Evolutionary conservation across 202 grass and related monocot genomes (phyloP), one percentile per base, ranked within the genome.

Genomic region (Sporobolus alterniflorus): DNA sequence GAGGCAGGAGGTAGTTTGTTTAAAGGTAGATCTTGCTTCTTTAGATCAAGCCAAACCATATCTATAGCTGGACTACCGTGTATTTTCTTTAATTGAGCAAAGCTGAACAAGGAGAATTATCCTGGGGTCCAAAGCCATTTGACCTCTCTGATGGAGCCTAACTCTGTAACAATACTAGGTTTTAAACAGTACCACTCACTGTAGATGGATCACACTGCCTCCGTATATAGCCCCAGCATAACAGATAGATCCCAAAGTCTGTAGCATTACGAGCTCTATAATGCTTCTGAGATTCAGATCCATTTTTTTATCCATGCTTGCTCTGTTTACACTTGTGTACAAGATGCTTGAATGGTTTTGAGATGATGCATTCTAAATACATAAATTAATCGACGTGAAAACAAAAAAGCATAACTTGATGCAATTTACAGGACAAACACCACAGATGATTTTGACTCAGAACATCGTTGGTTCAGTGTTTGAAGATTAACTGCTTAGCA

Each of bases 401-500:
- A n/a, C n/a, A n/a, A n/a, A n/a, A n/a, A n/a, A n/a, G 21, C 11
- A 46, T 40, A 25, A 25, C 65, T 14, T 69, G 66, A 69, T 69
- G 21, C 39, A 15, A 44, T 69, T n/a, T 69, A 20, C 39, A 68
- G 39, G 39, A 43, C 21, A 22, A 43, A 43, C 65, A 68, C 21
- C 65, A 43, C 65, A 68, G 39, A 69, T 44, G 39, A 20, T 25
- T 69, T 69, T 26, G 66, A 69, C n/a, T 43, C 41, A 69, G 66
- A 43, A 26, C 66, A 24, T 69, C 40, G 40, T 46, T 69, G 40
- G 22, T 44, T 16, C 40, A 43, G 8, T 69, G 66, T 69, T 69
- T 69, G n/a, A 69, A 67, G 64, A 67, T 67, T 15, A 67, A 44
- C 44, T 69, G n/a, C 41, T 24, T 69, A 69, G 66, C 66, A 69